Base-by-base conservation (phyloP, 2,329 filamentous ascomycete genomes). In the Fusarium oligoseptatum region DNA sequence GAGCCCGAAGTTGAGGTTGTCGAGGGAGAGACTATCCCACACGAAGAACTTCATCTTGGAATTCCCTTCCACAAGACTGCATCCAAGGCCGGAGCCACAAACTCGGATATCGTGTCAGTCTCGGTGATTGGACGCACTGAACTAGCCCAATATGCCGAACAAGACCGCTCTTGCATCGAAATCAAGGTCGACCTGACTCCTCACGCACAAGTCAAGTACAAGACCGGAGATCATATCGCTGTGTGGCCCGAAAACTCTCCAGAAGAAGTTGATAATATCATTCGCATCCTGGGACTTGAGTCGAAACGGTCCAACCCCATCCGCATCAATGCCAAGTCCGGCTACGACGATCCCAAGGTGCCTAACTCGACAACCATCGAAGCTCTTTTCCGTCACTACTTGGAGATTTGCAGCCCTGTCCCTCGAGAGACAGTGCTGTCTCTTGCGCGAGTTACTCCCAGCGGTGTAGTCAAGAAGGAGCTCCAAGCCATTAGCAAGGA, bases 81-180 rank as follows among this genome's bases (percentile, higher is more conserved):
- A 1, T 55, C 66, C 2, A 66, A 64, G 6, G 34, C 10, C 2
- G 55, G 15, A 22, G 22, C 22, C 22, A 22, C 22, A 22, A 41
- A 58, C 5, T n/a, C 22, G 15, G 61, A 56, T n/a, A 65, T 65
- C 12, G 64, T 70, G 11, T 41, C 64, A 3, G 70, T 70, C 9
- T 37, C 67, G 1, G 64, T 70, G 1, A 7, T 63, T 9, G 50
- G 39, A 1, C 29, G 45, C 36, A 58, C 48, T 5, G 41, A 62
- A 2, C 64, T 72, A 2, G 57, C 70, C 4, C 20, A 22, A 27
- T 58, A 41, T n/a, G 22, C 55, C 2, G 55, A 58, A 5, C 55
- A 27, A 41, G 55, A n/a, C 2, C 55, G 20, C 11, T 48, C 64
- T 11, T 72, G 70, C 15, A 63, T 72, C 24, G 60, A 72, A 12